Evolutionary conservation across 305 asterid species (phyloP).

Genomic region (Ilex paraguariensis): DNA sequence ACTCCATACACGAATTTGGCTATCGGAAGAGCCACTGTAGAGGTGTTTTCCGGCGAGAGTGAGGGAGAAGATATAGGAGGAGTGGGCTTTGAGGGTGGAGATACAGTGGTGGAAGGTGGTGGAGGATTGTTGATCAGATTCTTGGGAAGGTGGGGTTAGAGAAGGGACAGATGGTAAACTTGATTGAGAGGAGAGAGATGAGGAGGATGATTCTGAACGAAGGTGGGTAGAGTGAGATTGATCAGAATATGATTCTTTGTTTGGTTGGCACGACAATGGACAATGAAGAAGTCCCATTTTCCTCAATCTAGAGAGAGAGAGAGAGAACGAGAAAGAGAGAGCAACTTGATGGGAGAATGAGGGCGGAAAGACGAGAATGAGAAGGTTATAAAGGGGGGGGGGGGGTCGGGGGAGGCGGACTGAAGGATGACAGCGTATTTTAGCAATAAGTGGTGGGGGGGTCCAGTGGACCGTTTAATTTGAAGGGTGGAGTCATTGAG

Average conservation of each 20-base stretch:
- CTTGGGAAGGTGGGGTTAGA: slow-evolving; percentile 31
- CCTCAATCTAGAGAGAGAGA: not conserved
- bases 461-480: no score
- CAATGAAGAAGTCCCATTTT: slow-evolving; percentile 39
- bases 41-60: slow-evolving; percentile 51
- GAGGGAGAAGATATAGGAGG: slow-evolving; percentile 51
- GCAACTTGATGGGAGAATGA: no score
- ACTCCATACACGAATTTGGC: slow-evolving; percentile 56
- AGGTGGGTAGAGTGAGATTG: slow-evolving; percentile 13
- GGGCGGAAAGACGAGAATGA: no score
- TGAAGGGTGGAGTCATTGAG: no score
- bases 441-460: no score
- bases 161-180: slow-evolving; percentile 75
- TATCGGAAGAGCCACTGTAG: slow-evolving; percentile 53
- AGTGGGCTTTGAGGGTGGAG: slow-evolving; percentile 57
- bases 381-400: no score
- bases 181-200: slow-evolving; percentile 53
- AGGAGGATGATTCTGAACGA: slow-evolving; percentile 28
- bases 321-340: not conserved
- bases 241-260: slow-evolving; percentile 24
- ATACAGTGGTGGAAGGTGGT: slow-evolving; percentile 18
- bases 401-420: no score
- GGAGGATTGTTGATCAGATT: slow-evolving; percentile 10
- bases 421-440: no score
- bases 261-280: slow-evolving; percentile 24